phyloP scores from a whole-genome alignment of 176 grass and related monocot genomes.

The Ensete ventricosum region DNA sequence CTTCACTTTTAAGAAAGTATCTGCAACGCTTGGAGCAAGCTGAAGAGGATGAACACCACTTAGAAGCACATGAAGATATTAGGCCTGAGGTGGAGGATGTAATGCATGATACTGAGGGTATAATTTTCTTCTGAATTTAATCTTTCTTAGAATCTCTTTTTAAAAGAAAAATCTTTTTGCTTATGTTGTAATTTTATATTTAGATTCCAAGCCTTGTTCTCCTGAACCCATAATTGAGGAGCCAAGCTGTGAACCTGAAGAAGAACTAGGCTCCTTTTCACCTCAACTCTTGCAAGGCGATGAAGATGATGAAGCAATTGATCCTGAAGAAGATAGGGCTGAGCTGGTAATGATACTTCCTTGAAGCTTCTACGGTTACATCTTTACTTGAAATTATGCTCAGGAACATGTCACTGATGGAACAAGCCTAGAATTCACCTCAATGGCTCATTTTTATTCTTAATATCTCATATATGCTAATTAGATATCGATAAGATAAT shows the following conservation, averaged over 20 bases:
- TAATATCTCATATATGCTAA: not conserved
- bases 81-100: constrained; percentile 31
- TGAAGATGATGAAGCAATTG: constrained; percentile 90
- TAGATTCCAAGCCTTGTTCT: constrained; percentile 59
- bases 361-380: not conserved
- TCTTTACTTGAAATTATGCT: not conserved
- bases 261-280: constrained; percentile 82
- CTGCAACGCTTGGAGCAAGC: constrained; percentile 67
- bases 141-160: constrained; percentile 18
- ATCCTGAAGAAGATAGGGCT: constrained; percentile 90
- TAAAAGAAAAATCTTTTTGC: constrained; percentile 5
- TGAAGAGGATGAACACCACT: constrained; percentile 29
- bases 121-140: constrained; percentile 13
- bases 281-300: constrained; percentile 73
- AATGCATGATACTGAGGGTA: constrained; percentile 50
- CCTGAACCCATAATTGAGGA: constrained; percentile 61
- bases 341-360: constrained; percentile 54
- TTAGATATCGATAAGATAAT: not conserved
- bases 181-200: constrained; percentile 15
- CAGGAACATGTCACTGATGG: not conserved
- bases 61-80: constrained; percentile 37
- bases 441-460: not conserved
- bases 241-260: constrained; percentile 39
- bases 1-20: constrained; percentile 85
- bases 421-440: not conserved